Evolutionary conservation across 73 alveolate species (phyloP).

Genomic region (Tetrahymena elliotti): DNA sequence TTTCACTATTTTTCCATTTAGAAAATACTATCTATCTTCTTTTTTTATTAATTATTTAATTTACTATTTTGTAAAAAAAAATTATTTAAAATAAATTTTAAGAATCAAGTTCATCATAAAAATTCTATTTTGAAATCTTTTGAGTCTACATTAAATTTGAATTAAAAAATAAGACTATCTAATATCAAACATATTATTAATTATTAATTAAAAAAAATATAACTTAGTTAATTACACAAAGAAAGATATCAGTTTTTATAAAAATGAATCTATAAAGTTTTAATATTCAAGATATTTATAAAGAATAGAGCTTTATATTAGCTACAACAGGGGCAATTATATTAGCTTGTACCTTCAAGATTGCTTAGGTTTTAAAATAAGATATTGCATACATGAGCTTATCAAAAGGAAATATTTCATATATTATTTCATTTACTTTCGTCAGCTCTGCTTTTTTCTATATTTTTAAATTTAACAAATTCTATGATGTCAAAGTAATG

Average conservation of each 20-base stretch:
- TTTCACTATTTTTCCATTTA: too few species aligned
- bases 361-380: neutral
- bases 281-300: neutral
- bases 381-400: neutral
- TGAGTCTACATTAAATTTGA: too few species aligned
- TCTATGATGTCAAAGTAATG: neutral
- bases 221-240: too few species aligned
- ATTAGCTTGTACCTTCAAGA: neutral
- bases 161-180: too few species aligned
- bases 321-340: neutral
- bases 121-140: too few species aligned
- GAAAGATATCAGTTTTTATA: neutral
- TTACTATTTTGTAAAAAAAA: too few species aligned
- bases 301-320: neutral
- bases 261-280: neutral
- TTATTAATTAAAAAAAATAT: too few species aligned
- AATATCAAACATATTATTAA: too few species aligned
- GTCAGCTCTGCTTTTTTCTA: neutral
- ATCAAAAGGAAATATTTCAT: neutral
- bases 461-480: neutral
- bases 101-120: too few species aligned
- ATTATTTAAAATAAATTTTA: too few species aligned
- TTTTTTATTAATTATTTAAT: too few species aligned
- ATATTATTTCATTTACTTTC: neutral
- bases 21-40: too few species aligned